These are phyloP conservation scores for Chytriomyces sp. DNA, from an alignment of 192 early-diverging fungal species.

Conservation along the genomic window DNA sequence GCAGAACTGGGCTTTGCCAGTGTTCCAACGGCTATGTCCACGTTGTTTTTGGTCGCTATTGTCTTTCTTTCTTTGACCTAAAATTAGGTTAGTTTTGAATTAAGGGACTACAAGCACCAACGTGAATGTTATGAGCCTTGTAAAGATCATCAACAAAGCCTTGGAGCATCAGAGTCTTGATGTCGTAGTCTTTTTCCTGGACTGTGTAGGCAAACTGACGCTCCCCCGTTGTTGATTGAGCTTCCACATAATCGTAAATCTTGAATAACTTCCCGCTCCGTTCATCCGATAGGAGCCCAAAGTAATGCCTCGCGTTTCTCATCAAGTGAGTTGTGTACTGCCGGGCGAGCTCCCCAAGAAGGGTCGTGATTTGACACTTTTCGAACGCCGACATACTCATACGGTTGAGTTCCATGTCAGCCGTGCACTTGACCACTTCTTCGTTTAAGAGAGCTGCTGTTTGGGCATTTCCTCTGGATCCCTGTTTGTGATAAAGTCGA, in stretches of 20 bases:
- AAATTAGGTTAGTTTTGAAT: conserved; percentile 2
- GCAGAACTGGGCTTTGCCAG: neutral
- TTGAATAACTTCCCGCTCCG: conserved; percentile 54
- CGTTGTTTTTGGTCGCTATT: neutral
- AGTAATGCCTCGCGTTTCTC: conserved; percentile 37
- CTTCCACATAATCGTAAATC: conserved; percentile 42
- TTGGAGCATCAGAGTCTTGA: conserved; percentile 47
- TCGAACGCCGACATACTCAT: conserved; percentile 55
- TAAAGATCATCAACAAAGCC: conserved; percentile 51
- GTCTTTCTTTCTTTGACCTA: conserved; percentile 32
- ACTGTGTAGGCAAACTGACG: conserved; percentile 44
- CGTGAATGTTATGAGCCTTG: conserved; percentile 39
- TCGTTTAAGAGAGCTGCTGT: conserved; percentile 47
- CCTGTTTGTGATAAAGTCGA: conserved; percentile 48
- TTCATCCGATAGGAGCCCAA: conserved; percentile 52
- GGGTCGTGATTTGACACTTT: conserved; percentile 46
- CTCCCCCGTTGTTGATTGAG: conserved; percentile 39
- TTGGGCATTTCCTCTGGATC: conserved; percentile 51
- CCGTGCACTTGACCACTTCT: conserved; percentile 44
- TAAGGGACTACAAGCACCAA: conserved; percentile 22
- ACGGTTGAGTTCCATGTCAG: conserved; percentile 52
- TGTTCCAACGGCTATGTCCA: neutral
- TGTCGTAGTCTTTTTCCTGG: conserved; percentile 50
- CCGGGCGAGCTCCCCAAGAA: conserved; percentile 52
- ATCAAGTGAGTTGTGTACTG: conserved; percentile 44